Evolutionary conservation across 306 rosid genomes (phyloP).

Genomic region (Myrica gale): DNA sequence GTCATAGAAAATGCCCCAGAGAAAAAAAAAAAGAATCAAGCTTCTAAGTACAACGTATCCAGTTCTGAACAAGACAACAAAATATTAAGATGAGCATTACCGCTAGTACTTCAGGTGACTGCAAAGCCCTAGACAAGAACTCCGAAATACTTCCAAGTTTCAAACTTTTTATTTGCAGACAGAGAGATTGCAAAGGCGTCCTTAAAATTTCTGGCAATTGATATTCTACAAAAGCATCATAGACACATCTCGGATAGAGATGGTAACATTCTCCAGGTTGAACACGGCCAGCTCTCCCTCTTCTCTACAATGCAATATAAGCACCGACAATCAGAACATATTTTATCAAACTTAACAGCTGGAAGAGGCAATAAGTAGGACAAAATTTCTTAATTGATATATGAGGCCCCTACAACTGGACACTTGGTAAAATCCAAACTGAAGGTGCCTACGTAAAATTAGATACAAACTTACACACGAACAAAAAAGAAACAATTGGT

Average conservation of each 20-base stretch:
- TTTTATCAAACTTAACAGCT: conserved; percentile 11
- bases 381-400: not conserved
- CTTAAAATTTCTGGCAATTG: conserved; percentile 96
- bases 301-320: conserved; percentile 56
- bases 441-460: conserved; percentile 7
- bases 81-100: conserved; percentile 44
- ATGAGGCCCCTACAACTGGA: not conserved
- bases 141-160: conserved; percentile 90
- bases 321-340: conserved; percentile 16
- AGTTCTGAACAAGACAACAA: conserved; percentile 2
- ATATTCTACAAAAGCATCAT: conserved; percentile 77
- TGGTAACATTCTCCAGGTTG: conserved; percentile 93
- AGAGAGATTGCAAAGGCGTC: conserved; percentile 93
- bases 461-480: conserved; percentile 1
- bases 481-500: not conserved
- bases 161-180: conserved; percentile 94
- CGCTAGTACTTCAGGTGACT: conserved; percentile 85
- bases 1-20: not conserved
- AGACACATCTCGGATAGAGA: conserved; percentile 90
- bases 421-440: not conserved
- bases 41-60: conserved; percentile 14
- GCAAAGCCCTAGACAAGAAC: conserved; percentile 90
- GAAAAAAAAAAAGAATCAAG: not conserved
- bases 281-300: conserved; percentile 99
- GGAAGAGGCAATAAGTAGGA: conserved; percentile 13